phyloP scores from a whole-genome alignment of 768 basidiomycete genomes.

The Kwoniella sp. region DNA sequence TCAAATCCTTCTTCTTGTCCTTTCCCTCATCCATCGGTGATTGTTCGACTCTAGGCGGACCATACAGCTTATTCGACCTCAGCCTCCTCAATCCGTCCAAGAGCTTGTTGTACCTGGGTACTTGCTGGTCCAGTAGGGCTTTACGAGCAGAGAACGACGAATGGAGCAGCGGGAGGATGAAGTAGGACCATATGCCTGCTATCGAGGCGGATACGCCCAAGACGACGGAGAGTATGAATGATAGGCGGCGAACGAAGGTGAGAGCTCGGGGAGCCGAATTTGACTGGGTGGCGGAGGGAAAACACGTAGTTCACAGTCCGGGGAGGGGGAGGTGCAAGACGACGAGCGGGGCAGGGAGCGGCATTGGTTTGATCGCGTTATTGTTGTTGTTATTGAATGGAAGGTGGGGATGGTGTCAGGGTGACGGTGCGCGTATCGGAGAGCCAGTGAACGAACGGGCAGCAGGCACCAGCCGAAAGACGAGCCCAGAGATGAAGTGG shows the following conservation, averaged over 20 bases:
- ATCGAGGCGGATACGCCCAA: constrained; percentile 39
- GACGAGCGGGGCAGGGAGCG: no score
- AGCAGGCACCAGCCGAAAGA: no score
- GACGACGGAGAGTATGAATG: constrained; percentile 44
- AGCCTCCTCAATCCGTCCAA: constrained; percentile 28
- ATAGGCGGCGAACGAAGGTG: constrained; percentile 36
- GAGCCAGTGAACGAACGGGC: no score
- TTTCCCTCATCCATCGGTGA: background rate
- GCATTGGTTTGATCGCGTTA: no score
- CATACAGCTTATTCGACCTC: constrained; percentile 3
- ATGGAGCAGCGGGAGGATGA: constrained; percentile 51
- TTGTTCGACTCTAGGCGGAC: background rate
- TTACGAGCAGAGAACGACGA: constrained; percentile 52
- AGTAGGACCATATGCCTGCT: constrained; percentile 41
- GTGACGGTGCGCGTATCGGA: no score
- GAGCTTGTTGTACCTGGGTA: constrained; percentile 18
- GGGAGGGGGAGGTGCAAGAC: no score
- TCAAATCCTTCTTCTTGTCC: background rate
- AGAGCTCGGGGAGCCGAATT: constrained; percentile 11
- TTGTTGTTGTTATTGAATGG: no score
- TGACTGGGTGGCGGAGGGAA: background rate
- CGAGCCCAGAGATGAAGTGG: no score
- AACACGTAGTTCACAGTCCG: background rate
- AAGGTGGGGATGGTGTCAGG: no score
- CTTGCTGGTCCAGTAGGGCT: constrained; percentile 47